Evolutionary conservation across 768 basidiomycete genomes (phyloP), one percentile per base, ranked within the genome.

Genomic region (Termitomyces sp.): DNA sequence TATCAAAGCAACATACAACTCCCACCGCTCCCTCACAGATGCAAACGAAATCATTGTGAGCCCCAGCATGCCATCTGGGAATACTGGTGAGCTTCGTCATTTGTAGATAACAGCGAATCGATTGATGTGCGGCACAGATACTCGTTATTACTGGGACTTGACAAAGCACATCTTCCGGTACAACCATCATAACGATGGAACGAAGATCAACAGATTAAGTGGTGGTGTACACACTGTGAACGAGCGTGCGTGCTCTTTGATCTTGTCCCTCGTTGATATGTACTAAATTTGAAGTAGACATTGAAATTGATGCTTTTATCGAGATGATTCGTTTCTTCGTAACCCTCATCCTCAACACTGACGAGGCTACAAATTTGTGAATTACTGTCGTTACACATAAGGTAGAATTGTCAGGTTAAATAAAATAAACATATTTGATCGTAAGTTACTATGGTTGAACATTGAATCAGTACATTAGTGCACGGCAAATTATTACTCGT

Each of bases 161-260:
- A 80, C 83, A 6, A 68, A 73, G 40, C 79, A 84, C 65, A 91
- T 92, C 63, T 91, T 89, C 81, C 84, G 90, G 20, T 92, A 91
- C 68, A 76, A 69, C 59, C 82, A 84, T 60, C 70, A 71, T 13
- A 79, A 79, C 60, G 71, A 69, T 20, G 77, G 72, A 8, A 73
- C 74, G 44, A 67, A 66, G 33, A 68, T 70, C 0, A 72, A 69
- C 20, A 67, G 72, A 33, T 64, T 76, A n/a, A 22, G 42, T 24
- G 73, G 72, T 54, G 79, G 80, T 1, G 73, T 87, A n/a, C 91
- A 91, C 70, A 89, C 89, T 2, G 82, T 91, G 32, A 83, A 91
- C 60, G 91, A 91, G 79, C 79, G 88, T 87, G 67, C 68, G 83
- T 57, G 55, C 46, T 38, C 15, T 39, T 18, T 59, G 4, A 12